Percentiles rank a stretch among this genome's conserved stretches.
These are phyloP conservation scores for Verticillium nonalfalfae DNA, from an alignment of 2,329 filamentous ascomycete species.

Conservation along the genomic window DNA sequence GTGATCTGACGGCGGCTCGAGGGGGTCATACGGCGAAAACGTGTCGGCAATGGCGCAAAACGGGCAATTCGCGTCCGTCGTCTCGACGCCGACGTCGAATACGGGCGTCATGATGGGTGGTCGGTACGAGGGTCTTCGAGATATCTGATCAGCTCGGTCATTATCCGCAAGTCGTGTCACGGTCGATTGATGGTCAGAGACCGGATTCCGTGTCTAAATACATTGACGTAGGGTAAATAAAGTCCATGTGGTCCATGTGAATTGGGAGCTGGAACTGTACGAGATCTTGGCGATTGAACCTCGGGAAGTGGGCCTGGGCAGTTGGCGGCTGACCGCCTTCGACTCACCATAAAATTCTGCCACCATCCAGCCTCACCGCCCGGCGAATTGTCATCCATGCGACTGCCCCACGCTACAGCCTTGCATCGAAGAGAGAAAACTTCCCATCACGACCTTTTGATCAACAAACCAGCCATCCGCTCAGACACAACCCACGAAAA, in stretches of 20 bases:
- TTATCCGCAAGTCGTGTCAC: background rate
- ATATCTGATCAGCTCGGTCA: background rate
- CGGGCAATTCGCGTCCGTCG: slow-evolving; percentile 40
- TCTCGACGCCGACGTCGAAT: slow-evolving; percentile 10
- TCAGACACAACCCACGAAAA: background rate
- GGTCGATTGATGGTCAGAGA: background rate
- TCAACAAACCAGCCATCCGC: background rate
- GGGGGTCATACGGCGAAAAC: slow-evolving; percentile 41
- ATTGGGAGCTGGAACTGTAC: background rate
- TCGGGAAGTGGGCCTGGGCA: slow-evolving; percentile 1
- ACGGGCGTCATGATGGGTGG: background rate
- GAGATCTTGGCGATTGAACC: background rate
- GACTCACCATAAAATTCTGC: background rate
- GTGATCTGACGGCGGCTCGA: slow-evolving; percentile 30
- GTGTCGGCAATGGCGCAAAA: slow-evolving; percentile 54
- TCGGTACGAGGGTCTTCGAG: background rate
- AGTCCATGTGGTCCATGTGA: background rate
- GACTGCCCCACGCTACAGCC: background rate
- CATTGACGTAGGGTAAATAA: background rate
- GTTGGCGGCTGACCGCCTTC: background rate
- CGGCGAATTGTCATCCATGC: background rate
- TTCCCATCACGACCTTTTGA: background rate
- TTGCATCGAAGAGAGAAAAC: background rate
- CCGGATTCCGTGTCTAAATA: background rate
- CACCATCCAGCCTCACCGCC: background rate